These are phyloP conservation scores for Coemansia sp. DNA, from an alignment of 192 early-diverging fungal genomes.

Conservation along the genomic window DNA sequence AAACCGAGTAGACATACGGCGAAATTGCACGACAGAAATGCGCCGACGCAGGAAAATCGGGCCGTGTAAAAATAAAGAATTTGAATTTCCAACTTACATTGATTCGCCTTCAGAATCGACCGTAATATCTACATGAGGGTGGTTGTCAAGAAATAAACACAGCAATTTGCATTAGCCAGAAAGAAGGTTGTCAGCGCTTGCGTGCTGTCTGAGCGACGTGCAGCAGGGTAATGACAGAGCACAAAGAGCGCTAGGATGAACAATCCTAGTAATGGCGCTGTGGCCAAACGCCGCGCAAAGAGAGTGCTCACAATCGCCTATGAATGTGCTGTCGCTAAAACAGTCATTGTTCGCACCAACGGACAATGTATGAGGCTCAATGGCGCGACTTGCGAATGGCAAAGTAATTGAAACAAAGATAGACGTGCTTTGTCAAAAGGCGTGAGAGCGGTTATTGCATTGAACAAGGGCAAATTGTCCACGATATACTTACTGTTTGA, in stretches of 20 bases:
- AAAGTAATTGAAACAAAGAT: slow-evolving; percentile 10
- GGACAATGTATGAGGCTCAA: not conserved
- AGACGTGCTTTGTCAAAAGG: not conserved
- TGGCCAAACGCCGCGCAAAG: not conserved
- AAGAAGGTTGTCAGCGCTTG: not conserved
- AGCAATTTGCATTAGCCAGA: not conserved
- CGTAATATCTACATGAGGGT: slow-evolving; percentile 55
- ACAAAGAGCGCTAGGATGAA: not conserved
- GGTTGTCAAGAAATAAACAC: not conserved
- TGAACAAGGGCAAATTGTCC: slow-evolving; percentile 2
- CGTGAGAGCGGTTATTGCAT: not conserved
- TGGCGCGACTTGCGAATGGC: not conserved
- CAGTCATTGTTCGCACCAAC: not conserved
- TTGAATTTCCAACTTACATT: slow-evolving; percentile 56
- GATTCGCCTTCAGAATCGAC: slow-evolving; percentile 67
- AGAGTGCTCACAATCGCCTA: not conserved
- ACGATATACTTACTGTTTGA: slow-evolving; percentile 59
- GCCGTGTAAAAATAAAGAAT: not conserved
- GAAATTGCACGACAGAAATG: slow-evolving; percentile 1
- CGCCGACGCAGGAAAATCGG: not conserved
- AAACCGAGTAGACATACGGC: not conserved
- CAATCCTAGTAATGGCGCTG: not conserved
- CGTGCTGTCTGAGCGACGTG: not conserved
- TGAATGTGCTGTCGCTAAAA: not conserved
- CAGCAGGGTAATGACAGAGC: slow-evolving; percentile 1